Conservation (phyloP, 129 eudicot genomes). For the Smallanthus sonchifolius region DNA sequence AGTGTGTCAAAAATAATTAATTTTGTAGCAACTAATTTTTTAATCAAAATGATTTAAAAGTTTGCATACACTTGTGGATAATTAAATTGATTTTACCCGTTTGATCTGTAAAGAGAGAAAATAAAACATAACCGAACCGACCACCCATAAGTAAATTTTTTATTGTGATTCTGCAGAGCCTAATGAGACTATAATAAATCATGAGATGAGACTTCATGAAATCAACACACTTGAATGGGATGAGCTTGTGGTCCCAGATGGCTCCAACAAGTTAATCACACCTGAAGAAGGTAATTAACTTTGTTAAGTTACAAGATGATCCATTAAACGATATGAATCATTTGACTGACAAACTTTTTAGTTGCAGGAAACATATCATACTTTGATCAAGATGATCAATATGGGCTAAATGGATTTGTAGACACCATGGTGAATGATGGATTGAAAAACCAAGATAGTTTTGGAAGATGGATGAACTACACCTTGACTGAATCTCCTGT, state of each 20-base stretch:
- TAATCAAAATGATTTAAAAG: background rate
- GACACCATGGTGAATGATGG: constrained; percentile 33
- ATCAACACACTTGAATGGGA: constrained; percentile 97
- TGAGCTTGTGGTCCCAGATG: constrained; percentile 72
- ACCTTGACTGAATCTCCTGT: constrained; percentile 62
- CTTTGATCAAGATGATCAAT: constrained; percentile 40
- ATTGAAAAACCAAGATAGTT: constrained; percentile 59
- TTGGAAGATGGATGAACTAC: constrained; percentile 74
- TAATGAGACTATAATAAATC: constrained; percentile 44
- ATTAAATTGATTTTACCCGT: background rate
- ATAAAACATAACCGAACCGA: background rate
- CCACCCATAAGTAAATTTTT: background rate
- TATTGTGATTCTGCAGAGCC: constrained; percentile 37
- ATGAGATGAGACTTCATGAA: constrained; percentile 79
- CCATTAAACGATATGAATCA: background rate
- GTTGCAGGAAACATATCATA: constrained; percentile 38
- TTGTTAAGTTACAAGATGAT: constrained; percentile 3
- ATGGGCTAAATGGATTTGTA: constrained; percentile 37
- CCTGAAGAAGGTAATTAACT: constrained; percentile 49
- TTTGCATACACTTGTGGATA: background rate
- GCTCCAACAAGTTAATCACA: constrained; percentile 33
- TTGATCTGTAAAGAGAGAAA: background rate
- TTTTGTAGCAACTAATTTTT: background rate
- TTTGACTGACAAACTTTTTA: background rate
- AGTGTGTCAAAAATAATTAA: background rate